Conservation (phyloP, 2,329 filamentous ascomycete genomes). For the Podosphaera aphanis region DNA sequence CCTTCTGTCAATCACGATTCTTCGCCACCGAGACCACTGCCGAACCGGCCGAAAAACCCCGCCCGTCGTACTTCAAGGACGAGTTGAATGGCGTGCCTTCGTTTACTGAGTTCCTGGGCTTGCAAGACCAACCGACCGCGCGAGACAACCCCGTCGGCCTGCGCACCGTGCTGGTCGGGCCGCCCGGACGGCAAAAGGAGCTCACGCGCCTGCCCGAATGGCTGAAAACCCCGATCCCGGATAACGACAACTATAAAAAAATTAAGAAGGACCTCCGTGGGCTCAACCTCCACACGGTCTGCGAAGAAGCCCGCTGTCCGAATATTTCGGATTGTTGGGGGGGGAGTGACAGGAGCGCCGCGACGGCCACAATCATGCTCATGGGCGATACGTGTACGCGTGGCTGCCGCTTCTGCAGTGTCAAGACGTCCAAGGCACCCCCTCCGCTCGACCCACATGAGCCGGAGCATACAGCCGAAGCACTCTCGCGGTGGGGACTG, state of each 20-base stretch:
- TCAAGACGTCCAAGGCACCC: constrained; percentile 63
- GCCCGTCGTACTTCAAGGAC: constrained; percentile 18
- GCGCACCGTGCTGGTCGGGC: constrained; percentile 38
- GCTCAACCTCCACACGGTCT: constrained; percentile 79
- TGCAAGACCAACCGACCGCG: constrained; percentile 20
- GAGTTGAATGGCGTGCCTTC: constrained; percentile 23
- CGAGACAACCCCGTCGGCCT: constrained; percentile 33
- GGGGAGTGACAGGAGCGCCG: constrained; percentile 63
- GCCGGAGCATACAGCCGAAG: constrained; percentile 89
- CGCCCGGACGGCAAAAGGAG: constrained; percentile 35
- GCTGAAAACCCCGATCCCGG: constrained; percentile 90
- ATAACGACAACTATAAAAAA: constrained; percentile 65
- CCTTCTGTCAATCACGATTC: constrained; percentile 5
- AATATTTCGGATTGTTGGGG: constrained; percentile 99
- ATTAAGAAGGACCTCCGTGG: constrained; percentile 87
- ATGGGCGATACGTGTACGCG: constrained; percentile 98
- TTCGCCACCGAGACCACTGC: constrained; percentile 13
- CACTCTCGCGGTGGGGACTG: constrained; percentile 72
- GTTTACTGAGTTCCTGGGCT: constrained; percentile 32
- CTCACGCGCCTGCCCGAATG: constrained; percentile 65
- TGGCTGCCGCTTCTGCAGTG: constrained; percentile 88
- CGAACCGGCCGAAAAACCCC: constrained; percentile 9
- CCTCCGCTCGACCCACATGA: constrained; percentile 80
- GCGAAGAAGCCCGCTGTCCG: constrained; percentile 88
- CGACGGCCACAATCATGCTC: constrained; percentile 95